Evolutionary conservation across 495 filamentous ascomycete species (phyloP).

Genomic region (Talaromyces liani): DNA sequence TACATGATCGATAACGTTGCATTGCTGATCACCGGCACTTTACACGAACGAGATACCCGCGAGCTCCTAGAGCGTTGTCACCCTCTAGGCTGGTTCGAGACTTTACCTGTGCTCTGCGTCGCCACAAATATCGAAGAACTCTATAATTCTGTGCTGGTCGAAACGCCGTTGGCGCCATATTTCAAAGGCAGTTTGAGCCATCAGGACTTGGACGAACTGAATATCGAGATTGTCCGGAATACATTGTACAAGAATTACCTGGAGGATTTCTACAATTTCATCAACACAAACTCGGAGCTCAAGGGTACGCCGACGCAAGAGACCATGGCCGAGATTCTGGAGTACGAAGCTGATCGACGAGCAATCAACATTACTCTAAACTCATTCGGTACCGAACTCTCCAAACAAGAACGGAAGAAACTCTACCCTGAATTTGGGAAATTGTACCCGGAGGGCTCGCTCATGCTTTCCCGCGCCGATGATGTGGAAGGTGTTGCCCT

Average conservation of each 20-base stretch:
- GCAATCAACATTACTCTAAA: conserved; percentile 99
- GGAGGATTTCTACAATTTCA: conserved; percentile 91
- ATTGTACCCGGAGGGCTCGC: conserved; percentile 86
- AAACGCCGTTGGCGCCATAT: conserved; percentile 91
- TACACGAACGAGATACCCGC: conserved; percentile 94
- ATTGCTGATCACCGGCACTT: conserved; percentile 93
- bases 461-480: conserved; percentile 92
- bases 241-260: conserved; percentile 99
- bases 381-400: conserved; percentile 95
- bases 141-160: conserved; percentile 94
- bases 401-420: conserved; percentile 89
- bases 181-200: conserved; percentile 94
- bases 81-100: conserved; percentile 97
- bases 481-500: conserved; percentile 89
- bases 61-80: conserved; percentile 95
- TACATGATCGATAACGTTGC: conserved; percentile 99
- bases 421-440: conserved; percentile 87
- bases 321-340: conserved; percentile 88
- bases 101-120: conserved; percentile 94
- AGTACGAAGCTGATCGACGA: conserved; percentile 92
- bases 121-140: conserved; percentile 97
- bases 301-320: conserved; percentile 82
- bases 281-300: conserved; percentile 79
- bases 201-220: conserved; percentile 95
- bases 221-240: conserved; percentile 98